A percentile compares a stretch with the other conserved stretches of the same genome.
Conservation (phyloP, 176 grass and related monocot species). For the Calamus simplicifolius region DNA sequence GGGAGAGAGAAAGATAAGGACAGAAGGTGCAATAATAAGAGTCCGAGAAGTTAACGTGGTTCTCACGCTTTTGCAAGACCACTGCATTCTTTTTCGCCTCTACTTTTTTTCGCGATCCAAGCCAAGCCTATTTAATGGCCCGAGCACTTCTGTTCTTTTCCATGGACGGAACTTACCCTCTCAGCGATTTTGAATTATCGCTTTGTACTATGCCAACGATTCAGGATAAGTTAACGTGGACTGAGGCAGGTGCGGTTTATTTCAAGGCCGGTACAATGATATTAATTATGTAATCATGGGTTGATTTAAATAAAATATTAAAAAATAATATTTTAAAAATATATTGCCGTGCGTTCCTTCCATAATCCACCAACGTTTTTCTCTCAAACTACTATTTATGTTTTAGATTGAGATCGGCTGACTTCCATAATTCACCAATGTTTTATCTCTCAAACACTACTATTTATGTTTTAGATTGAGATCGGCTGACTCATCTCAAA, state of each 20-base stretch:
- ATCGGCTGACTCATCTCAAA: too few species aligned
- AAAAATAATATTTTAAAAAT: too few species aligned
- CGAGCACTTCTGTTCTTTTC: not conserved
- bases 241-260: not conserved
- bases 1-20: slow-evolving; percentile 12
- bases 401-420: too few species aligned
- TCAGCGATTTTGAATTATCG: not conserved
- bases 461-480: too few species aligned
- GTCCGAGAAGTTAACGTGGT: not conserved
- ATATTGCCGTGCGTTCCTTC: too few species aligned
- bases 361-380: too few species aligned
- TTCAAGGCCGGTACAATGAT: not conserved
- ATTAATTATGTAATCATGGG: too few species aligned
- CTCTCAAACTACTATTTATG: too few species aligned
- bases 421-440: too few species aligned
- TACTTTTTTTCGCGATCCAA: slow-evolving; percentile 6
- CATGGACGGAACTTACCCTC: slow-evolving; percentile 25
- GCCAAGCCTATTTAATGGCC: not conserved
- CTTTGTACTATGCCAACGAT: too few species aligned
- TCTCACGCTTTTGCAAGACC: slow-evolving; percentile 24
- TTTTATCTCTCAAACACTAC: too few species aligned
- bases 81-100: not conserved
- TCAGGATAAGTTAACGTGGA: not conserved
- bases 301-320: too few species aligned
- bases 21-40: not conserved